A percentile compares a stretch with the other conserved stretches of the same genome.
Conservation (phyloP, 495 filamentous ascomycete genomes). For the Sabuloglossum arenarium region DNA sequence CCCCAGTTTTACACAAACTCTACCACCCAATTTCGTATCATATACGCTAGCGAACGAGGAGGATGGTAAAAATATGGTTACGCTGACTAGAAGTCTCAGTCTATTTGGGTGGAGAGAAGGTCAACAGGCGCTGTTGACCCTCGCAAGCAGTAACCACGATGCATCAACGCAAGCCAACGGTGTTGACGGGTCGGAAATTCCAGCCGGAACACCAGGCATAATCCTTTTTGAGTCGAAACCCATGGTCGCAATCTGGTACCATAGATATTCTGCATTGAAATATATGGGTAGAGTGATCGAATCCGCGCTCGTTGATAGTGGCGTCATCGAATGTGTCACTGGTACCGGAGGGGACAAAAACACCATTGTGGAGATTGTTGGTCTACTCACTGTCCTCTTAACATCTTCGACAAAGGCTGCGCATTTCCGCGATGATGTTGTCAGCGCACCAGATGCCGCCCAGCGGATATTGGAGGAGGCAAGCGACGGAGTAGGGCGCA, state of each 20-base stretch:
- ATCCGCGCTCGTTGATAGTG: conserved; percentile 8
- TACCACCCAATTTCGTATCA: conserved; percentile 40
- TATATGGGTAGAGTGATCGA: conserved; percentile 58
- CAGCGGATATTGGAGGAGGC: conserved; percentile 39
- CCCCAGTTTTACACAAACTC: conserved; percentile 47
- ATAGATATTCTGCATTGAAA: conserved; percentile 54
- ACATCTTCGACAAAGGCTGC: conserved; percentile 19
- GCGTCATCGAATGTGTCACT: neutral
- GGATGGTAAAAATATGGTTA: conserved; percentile 21
- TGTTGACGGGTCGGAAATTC: conserved; percentile 29
- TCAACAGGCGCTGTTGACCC: neutral
- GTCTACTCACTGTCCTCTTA: conserved; percentile 34
- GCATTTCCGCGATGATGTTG: conserved; percentile 13
- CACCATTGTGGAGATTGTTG: conserved; percentile 39
- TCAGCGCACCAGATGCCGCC: conserved; percentile 24
- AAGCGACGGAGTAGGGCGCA: conserved; percentile 49
- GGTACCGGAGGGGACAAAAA: conserved; percentile 20
- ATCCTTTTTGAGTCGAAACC: conserved; percentile 45
- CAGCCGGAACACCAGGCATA: conserved; percentile 43
- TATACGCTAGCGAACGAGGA: conserved; percentile 66
- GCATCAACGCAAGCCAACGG: conserved; percentile 7
- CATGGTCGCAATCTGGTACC: conserved; percentile 45
- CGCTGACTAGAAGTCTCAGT: conserved; percentile 27
- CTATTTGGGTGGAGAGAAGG: conserved; percentile 21
- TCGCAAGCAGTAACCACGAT: conserved; percentile 3